Evolutionary conservation across 2,329 filamentous ascomycete species (phyloP).

Genomic region (Penicillium sp.): DNA sequence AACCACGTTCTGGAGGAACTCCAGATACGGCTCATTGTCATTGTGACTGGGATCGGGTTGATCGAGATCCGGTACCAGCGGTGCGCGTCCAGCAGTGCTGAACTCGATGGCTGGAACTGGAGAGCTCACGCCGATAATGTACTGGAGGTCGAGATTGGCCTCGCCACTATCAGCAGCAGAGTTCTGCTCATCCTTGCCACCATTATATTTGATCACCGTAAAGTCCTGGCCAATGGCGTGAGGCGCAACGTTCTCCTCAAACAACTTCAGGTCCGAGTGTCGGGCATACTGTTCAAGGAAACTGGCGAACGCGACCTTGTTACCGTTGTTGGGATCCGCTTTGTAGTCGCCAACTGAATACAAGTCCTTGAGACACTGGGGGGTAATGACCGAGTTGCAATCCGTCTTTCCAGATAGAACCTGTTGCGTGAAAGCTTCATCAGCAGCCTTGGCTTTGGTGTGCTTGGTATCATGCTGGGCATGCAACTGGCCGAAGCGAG

Average conservation of each 20-base stretch:
- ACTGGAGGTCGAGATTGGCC: constrained; percentile 49
- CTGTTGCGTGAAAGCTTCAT: constrained; percentile 25
- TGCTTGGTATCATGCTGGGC: constrained; percentile 25
- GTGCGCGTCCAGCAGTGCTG: constrained; percentile 45
- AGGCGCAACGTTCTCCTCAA: constrained; percentile 38
- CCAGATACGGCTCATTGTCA: constrained; percentile 45
- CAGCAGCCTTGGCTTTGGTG: constrained; percentile 27
- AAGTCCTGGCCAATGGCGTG: constrained; percentile 42
- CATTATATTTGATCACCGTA: constrained; percentile 40
- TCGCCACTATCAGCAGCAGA: constrained; percentile 23
- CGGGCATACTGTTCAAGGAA: constrained; percentile 48
- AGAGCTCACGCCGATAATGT: constrained; percentile 43
- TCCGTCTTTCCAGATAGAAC: constrained; percentile 16
- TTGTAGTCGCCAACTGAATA: constrained; percentile 44
- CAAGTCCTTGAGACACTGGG: constrained; percentile 44
- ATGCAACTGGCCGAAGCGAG: constrained; percentile 37
- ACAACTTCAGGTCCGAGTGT: constrained; percentile 43
- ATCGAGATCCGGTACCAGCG: constrained; percentile 46
- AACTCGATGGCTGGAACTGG: constrained; percentile 45
- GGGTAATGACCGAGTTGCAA: constrained; percentile 44
- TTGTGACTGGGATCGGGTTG: constrained; percentile 40
- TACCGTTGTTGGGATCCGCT: constrained; percentile 32
- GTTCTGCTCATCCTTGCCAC: constrained; percentile 36
- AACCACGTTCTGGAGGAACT: constrained; percentile 32
- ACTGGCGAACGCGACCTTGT: constrained; percentile 43